Percentiles rank a stretch among this genome's conserved stretches.
Conservation (phyloP, 768 basidiomycete species). For the Austroboletus festivus region DNA sequence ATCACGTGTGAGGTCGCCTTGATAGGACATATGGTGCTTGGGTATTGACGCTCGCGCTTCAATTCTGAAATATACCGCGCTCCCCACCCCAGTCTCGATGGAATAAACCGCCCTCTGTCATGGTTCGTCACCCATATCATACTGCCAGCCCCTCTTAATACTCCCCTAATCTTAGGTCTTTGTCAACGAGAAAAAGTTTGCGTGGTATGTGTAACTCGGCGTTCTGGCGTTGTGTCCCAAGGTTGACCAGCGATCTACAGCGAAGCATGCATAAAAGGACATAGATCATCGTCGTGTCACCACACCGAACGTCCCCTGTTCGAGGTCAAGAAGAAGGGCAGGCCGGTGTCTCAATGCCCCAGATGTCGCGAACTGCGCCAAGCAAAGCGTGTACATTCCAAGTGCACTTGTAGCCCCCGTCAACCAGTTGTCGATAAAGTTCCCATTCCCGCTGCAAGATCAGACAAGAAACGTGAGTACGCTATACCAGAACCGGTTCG, state of each 20-base stretch:
- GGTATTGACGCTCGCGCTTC: background rate
- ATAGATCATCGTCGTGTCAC: conserved; percentile 84
- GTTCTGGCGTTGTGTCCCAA: background rate
- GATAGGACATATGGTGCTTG: background rate
- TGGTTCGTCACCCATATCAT: conserved; percentile 18
- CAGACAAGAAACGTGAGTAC: conserved; percentile 33
- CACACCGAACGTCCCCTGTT: conserved; percentile 89
- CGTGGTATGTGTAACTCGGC: conserved; percentile 53
- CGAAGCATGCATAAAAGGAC: conserved; percentile 92
- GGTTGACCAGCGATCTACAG: conserved; percentile 38
- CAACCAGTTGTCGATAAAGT: conserved; percentile 27
- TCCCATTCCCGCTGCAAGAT: conserved; percentile 32
- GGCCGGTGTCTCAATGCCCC: conserved; percentile 87
- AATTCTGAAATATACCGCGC: conserved; percentile 4
- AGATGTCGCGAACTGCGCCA: conserved; percentile 81
- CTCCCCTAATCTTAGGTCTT: conserved; percentile 47
- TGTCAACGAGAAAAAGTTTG: conserved; percentile 70
- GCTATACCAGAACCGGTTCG: background rate
- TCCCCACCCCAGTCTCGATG: background rate
- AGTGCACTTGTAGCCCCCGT: conserved; percentile 65
- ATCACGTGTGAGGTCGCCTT: background rate
- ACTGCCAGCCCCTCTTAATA: background rate
- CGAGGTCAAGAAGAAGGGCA: conserved; percentile 90
- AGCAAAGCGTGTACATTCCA: conserved; percentile 77
- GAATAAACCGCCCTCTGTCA: conserved; percentile 12